phyloP scores from a whole-genome alignment of 106 monocot species.

The Platanthera guangdongensis region DNA sequence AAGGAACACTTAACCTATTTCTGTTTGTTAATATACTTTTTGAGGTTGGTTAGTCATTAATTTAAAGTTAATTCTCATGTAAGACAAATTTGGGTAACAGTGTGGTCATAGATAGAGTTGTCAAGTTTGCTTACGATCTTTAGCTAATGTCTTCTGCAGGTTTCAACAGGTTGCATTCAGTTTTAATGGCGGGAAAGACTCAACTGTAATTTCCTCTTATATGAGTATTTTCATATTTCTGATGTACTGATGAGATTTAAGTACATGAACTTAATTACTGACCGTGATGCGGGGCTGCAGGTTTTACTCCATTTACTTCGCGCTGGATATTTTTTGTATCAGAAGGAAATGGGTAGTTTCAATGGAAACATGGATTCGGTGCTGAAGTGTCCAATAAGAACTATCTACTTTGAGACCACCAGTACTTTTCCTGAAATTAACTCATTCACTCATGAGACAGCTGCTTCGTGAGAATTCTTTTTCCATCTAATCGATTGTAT shows the following conservation, averaged over 20 bases:
- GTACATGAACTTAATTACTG: not conserved
- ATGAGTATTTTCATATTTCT: slow-evolving; percentile 8
- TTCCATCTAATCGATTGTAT: slow-evolving; percentile 3
- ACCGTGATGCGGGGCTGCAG: slow-evolving; percentile 25
- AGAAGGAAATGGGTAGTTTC: slow-evolving; percentile 16
- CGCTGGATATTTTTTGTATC: slow-evolving; percentile 72
- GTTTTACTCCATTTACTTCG: slow-evolving; percentile 93
- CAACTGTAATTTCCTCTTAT: slow-evolving; percentile 66
- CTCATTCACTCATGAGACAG: slow-evolving; percentile 90
- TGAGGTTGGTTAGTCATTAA: not conserved
- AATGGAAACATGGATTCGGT: slow-evolving; percentile 17
- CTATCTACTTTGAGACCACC: slow-evolving; percentile 88
- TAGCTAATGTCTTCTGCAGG: slow-evolving; percentile 29
- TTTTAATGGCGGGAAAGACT: slow-evolving; percentile 99
- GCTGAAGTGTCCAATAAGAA: slow-evolving; percentile 61
- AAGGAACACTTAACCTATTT: not conserved
- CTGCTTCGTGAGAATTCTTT: slow-evolving; percentile 39
- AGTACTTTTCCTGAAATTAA: slow-evolving; percentile 89
- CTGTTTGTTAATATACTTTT: not conserved
- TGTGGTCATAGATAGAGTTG: not conserved
- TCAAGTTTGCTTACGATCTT: slow-evolving; percentile 1
- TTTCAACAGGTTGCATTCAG: slow-evolving; percentile 97
- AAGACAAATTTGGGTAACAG: not conserved
- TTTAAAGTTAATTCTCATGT: not conserved
- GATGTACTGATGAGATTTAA: not conserved